Base-by-base conservation (phyloP, 495 filamentous ascomycete species). In the Tuber indicum region DNA sequence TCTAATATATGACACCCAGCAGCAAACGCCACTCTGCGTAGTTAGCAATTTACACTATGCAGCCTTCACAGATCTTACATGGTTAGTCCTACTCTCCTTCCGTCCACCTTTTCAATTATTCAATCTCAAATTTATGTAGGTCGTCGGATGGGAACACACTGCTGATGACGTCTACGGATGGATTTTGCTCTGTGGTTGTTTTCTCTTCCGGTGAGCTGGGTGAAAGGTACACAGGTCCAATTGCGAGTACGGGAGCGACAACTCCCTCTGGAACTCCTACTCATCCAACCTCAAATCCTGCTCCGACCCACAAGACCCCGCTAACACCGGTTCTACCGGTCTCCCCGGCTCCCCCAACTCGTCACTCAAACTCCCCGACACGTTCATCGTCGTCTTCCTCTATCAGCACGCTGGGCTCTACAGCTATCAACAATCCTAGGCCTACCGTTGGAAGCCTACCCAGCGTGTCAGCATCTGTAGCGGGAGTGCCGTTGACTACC, bases 41-140 rank as follows among this genome's bases (percentile, higher is more conserved):
- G 94, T 98, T 36, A 98, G 93, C 88, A 99, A 99, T 82, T 82
- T 99, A 72, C 96, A 99, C 79, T 97, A 93, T 84, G 94, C 96
- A 10, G 97, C 94, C 0, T 99, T 99, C 81, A 98, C 96, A 1
- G 96, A 99, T 85, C 84, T 99, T 77, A 92, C 92, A 39, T 99
- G 96, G 96, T 98, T 88, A 84, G 89, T 85, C 66, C 12, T 73
- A 47, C 16, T 44, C 26, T 16, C 41, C 23, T 47, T 14, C 71
- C 14, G 74, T 26, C 77, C 45, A 41, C 45, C 74, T 76, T 58
- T 19, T 47, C 69, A 58, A 8, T 52, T 75, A 62, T 49, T 77
- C 86, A 81, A 85, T 84, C 77, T 66, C 26, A 66, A 36, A 77
- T 82, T 42, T 26, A 74, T 77, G n/a, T 78, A 98, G 94, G 94